These are phyloP conservation scores for Pisolithus marmoratus DNA, from an alignment of 768 basidiomycete genomes.

Conservation along the genomic window DNA sequence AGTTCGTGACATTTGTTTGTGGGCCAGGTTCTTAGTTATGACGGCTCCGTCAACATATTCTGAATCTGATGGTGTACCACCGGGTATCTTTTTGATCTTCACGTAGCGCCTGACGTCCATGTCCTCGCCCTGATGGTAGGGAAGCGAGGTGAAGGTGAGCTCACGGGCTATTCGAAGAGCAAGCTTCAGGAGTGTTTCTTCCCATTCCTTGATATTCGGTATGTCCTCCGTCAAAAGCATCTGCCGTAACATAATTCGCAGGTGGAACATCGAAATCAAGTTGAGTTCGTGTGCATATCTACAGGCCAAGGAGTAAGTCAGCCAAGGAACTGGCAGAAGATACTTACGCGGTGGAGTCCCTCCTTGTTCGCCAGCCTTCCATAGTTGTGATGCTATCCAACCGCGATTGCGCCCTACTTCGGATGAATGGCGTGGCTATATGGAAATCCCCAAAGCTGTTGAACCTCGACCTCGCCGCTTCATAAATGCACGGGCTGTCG, in stretches of 20 bases:
- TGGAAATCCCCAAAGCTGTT: slow-evolving; percentile 73
- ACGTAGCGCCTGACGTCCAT: slow-evolving; percentile 95
- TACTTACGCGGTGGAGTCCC: slow-evolving; percentile 86
- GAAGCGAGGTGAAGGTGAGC: slow-evolving; percentile 66
- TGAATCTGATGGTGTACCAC: slow-evolving; percentile 85
- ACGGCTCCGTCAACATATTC: slow-evolving; percentile 97
- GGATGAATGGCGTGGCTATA: slow-evolving; percentile 68
- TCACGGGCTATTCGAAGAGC: slow-evolving; percentile 84
- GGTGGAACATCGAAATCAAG: slow-evolving; percentile 79
- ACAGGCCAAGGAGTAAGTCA: slow-evolving; percentile 1
- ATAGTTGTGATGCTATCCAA: slow-evolving; percentile 48
- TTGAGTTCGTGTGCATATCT: slow-evolving; percentile 85
- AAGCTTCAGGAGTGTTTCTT: slow-evolving; percentile 72
- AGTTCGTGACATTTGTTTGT: slow-evolving; percentile 86
- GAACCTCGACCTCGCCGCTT: slow-evolving; percentile 53
- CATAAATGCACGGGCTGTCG: slow-evolving; percentile 51
- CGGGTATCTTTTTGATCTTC: slow-evolving; percentile 98
- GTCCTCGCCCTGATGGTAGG: slow-evolving; percentile 79
- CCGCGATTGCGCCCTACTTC: slow-evolving; percentile 79
- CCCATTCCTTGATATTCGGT: slow-evolving; percentile 84
- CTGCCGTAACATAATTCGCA: slow-evolving; percentile 87
- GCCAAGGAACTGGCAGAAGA: slow-evolving; percentile 2
- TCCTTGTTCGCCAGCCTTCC: slow-evolving; percentile 82
- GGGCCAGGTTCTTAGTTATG: slow-evolving; percentile 96
- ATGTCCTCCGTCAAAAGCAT: slow-evolving; percentile 80